These are phyloP conservation scores for Fusarium staphyleae DNA, from an alignment of 2,329 filamentous ascomycete species.

Conservation along the genomic window DNA sequence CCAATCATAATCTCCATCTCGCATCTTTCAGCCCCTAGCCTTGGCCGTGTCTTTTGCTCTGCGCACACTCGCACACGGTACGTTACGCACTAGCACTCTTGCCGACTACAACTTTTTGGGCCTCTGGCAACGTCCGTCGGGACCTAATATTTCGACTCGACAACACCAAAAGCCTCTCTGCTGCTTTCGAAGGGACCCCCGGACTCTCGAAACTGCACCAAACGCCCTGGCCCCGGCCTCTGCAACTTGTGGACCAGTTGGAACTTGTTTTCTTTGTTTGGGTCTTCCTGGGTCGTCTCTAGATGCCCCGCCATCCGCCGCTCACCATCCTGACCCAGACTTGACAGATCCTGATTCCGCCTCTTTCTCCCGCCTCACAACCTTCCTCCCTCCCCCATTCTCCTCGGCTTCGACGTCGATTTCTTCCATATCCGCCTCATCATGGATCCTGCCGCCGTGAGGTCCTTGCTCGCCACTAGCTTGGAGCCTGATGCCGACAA, in stretches of 20 bases:
- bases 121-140: constrained; percentile 33
- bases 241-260: constrained; percentile 30
- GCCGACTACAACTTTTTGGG: constrained; percentile 35
- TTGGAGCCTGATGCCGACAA: constrained; percentile 77
- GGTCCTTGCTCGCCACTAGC: constrained; percentile 78
- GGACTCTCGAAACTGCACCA: constrained; percentile 16
- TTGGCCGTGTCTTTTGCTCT: constrained; percentile 9
- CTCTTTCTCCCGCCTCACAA: constrained; percentile 33
- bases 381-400: constrained; percentile 34
- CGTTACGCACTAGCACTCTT: constrained; percentile 28
- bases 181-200: constrained; percentile 18
- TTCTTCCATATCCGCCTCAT: constrained; percentile 36
- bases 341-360: constrained; percentile 43
- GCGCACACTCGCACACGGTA: constrained; percentile 27
- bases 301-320: constrained; percentile 43
- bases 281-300: constrained; percentile 35
- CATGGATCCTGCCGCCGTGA: constrained; percentile 79
- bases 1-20: constrained; percentile 34
- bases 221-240: constrained; percentile 25
- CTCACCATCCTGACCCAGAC: constrained; percentile 40
- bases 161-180: constrained; percentile 11
- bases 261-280: constrained; percentile 30
- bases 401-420: constrained; percentile 39
- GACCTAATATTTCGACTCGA: constrained; percentile 31
- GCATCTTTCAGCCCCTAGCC: constrained; percentile 30